phyloP scores from a whole-genome alignment of 495 filamentous ascomycete genomes.

The Podospora tetraspora region DNA sequence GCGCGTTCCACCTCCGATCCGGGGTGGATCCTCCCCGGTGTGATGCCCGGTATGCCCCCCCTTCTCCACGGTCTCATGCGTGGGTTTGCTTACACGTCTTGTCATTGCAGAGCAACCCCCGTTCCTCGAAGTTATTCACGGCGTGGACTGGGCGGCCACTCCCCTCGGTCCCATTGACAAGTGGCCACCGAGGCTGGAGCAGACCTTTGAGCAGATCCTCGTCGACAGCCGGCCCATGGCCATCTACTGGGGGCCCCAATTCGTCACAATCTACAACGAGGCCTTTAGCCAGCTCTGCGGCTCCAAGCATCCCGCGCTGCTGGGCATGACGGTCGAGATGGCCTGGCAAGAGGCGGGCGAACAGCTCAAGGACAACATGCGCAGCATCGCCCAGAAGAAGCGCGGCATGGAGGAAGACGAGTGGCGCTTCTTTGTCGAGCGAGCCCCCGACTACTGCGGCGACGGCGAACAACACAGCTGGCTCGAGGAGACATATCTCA shows the following conservation, averaged over 20 bases:
- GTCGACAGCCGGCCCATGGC: conserved; percentile 60
- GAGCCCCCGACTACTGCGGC: conserved; percentile 26
- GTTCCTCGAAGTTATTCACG: conserved; percentile 31
- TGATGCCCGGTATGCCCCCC: conserved; percentile 24
- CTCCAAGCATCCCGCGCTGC: conserved; percentile 31
- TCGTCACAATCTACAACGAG: conserved; percentile 44
- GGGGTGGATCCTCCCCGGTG: conserved; percentile 30
- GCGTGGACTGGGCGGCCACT: conserved; percentile 53
- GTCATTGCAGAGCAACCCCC: conserved; percentile 25
- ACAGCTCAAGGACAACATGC: conserved; percentile 31
- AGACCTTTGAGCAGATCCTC: conserved; percentile 58
- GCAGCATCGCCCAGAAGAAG: conserved; percentile 20
- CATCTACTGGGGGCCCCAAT: conserved; percentile 42
- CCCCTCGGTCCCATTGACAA: conserved; percentile 55
- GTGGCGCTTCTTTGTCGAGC: conserved; percentile 43
- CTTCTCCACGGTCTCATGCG: not conserved
- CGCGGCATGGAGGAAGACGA: conserved; percentile 31
- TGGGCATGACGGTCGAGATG: conserved; percentile 36
- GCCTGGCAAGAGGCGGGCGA: conserved; percentile 33
- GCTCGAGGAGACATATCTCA: conserved; percentile 59
- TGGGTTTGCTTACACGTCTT: not conserved
- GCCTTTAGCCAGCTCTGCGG: conserved; percentile 39
- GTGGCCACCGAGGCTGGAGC: conserved; percentile 52
- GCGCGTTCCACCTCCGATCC: conserved; percentile 25
- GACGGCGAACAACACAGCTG: conserved; percentile 31